These are phyloP conservation scores for Trichoderma orchidacearum DNA, from an alignment of 495 filamentous ascomycete genomes.

Conservation along the genomic window DNA sequence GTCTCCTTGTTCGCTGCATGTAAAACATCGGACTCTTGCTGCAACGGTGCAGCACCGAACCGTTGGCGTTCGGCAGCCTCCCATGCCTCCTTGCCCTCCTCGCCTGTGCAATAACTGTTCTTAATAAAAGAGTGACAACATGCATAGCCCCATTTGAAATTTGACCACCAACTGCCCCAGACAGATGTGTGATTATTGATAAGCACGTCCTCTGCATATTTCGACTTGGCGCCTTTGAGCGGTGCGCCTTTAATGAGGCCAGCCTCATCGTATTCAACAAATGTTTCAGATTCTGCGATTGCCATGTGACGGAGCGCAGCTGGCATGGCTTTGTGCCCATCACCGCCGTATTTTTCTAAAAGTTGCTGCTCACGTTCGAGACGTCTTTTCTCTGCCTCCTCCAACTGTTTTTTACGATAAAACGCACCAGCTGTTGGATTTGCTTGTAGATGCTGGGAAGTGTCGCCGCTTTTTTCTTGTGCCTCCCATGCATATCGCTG, in stretches of 20 bases:
- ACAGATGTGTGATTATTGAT: slow-evolving; percentile 85
- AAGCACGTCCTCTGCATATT: slow-evolving; percentile 79
- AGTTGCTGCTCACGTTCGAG: slow-evolving; percentile 56
- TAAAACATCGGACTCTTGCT: slow-evolving; percentile 13
- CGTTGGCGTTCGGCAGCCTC: slow-evolving; percentile 49
- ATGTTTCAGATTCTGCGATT: slow-evolving; percentile 71
- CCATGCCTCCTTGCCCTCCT: slow-evolving; percentile 62
- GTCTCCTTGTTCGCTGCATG: slow-evolving; percentile 13
- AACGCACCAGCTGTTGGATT: slow-evolving; percentile 91
- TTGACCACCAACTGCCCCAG: slow-evolving; percentile 96
- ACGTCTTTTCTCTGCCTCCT: slow-evolving; percentile 55
- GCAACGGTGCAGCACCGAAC: slow-evolving; percentile 30
- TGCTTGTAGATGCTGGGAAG: slow-evolving; percentile 77
- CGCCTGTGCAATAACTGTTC: slow-evolving; percentile 95
- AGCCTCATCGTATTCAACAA: slow-evolving; percentile 86
- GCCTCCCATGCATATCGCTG: slow-evolving; percentile 90
- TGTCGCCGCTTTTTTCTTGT: slow-evolving; percentile 64
- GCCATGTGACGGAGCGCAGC: slow-evolving; percentile 48
- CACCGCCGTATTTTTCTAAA: slow-evolving; percentile 69
- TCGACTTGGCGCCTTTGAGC: slow-evolving; percentile 61
- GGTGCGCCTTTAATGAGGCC: slow-evolving; percentile 83
- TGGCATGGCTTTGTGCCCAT: slow-evolving; percentile 44
- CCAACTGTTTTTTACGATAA: slow-evolving; percentile 60
- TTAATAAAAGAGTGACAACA: slow-evolving; percentile 90
- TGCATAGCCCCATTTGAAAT: slow-evolving; percentile 93